These are phyloP conservation scores for Apiotrichum laibachii DNA, from an alignment of 1,284 basidiomycete species.

Conservation along the genomic window DNA sequence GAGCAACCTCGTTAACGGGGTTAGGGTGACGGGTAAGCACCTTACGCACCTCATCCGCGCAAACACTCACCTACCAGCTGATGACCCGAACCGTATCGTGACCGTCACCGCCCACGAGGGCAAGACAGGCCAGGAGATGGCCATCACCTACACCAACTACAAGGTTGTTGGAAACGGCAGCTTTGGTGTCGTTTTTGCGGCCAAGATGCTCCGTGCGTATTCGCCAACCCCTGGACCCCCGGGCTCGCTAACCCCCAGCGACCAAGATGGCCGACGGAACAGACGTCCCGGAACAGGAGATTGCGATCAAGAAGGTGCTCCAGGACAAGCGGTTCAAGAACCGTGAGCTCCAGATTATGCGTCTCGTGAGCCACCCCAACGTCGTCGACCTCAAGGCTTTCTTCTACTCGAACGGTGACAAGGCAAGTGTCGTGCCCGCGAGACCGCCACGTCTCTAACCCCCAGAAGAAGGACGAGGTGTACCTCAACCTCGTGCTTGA, in stretches of 20 bases:
- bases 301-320: conserved; percentile 99
- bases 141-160: conserved; percentile 93
- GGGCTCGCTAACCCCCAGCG: conserved; percentile 22
- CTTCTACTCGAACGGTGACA: conserved; percentile 99
- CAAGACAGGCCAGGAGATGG: conserved; percentile 81
- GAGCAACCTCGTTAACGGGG: conserved; percentile 66
- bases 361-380: conserved; percentile 94
- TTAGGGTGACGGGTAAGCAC: conserved; percentile 78
- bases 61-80: conserved; percentile 48
- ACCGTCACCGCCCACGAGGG: conserved; percentile 93
- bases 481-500: conserved; percentile 99
- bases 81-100: conserved; percentile 92
- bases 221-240: background rate
- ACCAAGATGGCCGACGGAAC: conserved; percentile 42
- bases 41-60: background rate
- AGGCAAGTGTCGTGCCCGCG: conserved; percentile 59
- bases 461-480: conserved; percentile 85
- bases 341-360: conserved; percentile 99
- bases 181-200: conserved; percentile 94
- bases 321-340: conserved; percentile 99
- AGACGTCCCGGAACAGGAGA: conserved; percentile 72
- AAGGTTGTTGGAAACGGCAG: conserved; percentile 98
- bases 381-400: conserved; percentile 97
- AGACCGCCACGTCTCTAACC: background rate
- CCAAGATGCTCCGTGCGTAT: conserved; percentile 54